These are phyloP conservation scores for Taphrina flavorubra DNA, from an alignment of 1,139 yeast species.

Conservation along the genomic window DNA sequence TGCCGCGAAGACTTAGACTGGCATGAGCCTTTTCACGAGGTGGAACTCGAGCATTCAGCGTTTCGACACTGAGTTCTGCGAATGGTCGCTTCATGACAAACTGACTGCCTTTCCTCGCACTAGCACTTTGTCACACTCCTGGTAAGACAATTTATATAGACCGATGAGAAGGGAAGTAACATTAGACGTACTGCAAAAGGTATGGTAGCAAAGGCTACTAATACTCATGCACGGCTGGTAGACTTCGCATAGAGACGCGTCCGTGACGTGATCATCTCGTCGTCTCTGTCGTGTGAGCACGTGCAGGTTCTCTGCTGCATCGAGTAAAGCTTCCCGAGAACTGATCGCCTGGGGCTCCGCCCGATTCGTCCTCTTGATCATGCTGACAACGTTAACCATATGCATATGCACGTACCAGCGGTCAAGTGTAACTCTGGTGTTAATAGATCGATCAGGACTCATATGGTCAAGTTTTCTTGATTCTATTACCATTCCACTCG, in stretches of 20 bases:
- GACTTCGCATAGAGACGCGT: not conserved
- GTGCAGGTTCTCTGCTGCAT: not conserved
- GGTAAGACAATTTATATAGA: not conserved
- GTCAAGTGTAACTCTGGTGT: too few relatives aligned
- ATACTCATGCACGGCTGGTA: too few relatives aligned
- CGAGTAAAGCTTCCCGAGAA: not conserved
- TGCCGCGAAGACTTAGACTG: not conserved
- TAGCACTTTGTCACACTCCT: not conserved
- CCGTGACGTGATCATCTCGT: not conserved
- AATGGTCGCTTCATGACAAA: constrained; percentile 11
- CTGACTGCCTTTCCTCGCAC: too few relatives aligned
- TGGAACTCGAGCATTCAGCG: constrained; percentile 14
- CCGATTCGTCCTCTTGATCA: too few relatives aligned
- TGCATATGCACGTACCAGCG: too few relatives aligned
- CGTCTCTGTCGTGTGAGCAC: not conserved
- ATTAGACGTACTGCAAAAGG: not conserved
- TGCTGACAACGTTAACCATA: too few relatives aligned
- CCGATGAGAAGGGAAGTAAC: not conserved
- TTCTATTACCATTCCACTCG: too few relatives aligned
- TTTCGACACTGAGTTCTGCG: not conserved
- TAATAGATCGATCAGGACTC: too few relatives aligned
- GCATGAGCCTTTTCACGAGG: constrained; percentile 4
- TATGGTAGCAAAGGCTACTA: not conserved
- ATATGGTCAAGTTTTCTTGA: too few relatives aligned
- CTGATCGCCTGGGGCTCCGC: not conserved